Evolutionary conservation across 1,284 basidiomycete genomes (phyloP), one percentile per base, ranked within the genome.

Genomic region (Ceratobasidium theobromae): DNA sequence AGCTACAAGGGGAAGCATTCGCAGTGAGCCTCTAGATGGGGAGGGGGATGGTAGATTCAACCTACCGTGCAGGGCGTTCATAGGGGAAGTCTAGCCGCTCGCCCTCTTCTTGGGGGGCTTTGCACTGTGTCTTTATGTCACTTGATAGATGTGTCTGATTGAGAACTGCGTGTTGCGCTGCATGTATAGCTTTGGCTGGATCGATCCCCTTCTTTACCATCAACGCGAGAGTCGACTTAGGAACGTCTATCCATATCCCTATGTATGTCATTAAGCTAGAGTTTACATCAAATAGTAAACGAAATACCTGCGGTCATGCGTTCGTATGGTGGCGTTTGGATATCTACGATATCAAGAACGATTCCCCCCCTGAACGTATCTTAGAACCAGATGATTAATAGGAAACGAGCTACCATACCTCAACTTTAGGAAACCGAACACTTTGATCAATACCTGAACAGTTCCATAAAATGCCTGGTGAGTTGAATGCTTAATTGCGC

Each of bases 201-300:
- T 84, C 85, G 66, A 93, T 82, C 4, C 78, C 78, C 69, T 87
- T 85, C 21, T 75, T 72, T 3, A 78, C 78, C 73, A 96, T 82
- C 53, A 85, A 77, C 35, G 76, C 77, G 57, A 87, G 75, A 51
- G 80, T 78, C 11, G 74, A 40, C 53, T 78, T 79, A 0, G 93
- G 90, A 1, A 95, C 80, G 72, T 96, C 91, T 27, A 96, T 79
- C 94, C 94, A 96, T 70, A 93, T 80, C 1, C 93, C 93, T 64
- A 14, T 12, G 3, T 28, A 30, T 9, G n/a, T 2, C 14, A 11
- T 21, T 48, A 18, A 25, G 16, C 14, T 23, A 11, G 16, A 14
- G 12, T 9, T 23, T 5, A 4, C 30, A 38, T n/a, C 12, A 38
- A 11, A 38, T 5, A 43, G 27, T 18, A 9, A 43, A 28, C 28